Base-by-base conservation (phyloP, 345 rosid species). In the Brassica cretica region DNA sequence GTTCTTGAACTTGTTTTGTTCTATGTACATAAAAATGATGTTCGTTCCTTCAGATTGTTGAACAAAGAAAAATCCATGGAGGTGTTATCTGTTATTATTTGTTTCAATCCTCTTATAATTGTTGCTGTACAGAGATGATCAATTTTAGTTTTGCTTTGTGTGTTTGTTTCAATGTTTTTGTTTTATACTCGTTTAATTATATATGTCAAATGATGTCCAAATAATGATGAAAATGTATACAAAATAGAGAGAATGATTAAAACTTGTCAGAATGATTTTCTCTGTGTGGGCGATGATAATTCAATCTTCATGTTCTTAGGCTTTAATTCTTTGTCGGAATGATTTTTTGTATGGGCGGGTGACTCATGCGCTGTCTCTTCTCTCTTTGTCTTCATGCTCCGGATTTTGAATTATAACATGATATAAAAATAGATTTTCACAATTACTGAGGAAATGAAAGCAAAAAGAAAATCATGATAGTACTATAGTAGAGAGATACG, bases 1-100 rank as follows among this genome's bases (percentile, higher is more conserved):
- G 33, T 9, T 51, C 41, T 72, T 56, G 24, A 71, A 30, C 58
- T 66, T 62, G 68, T 74, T 25, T 18, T 60, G 5, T 37, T 49
- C 33, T 46, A 66, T 75, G 83, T 75, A 80, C 70, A 80, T 71
- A 80, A 32, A 62, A 68, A 79, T 51, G 58, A 53, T 80, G 55
- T 70, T 75, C 63, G 62, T 68, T 68, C 74, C 19, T 33, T 74
- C 75, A 68, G 77, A 66, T 70, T 61, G 69, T 66, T 61, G 2
- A 9, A 9, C 21, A 56, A n/a, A 25, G 25, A 8, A 49, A 30
- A 41, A 18, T 68, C 71, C 66, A 58, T 10, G 78, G 24, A 39
- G 18, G 37, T 49, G 55, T 46, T 49, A 30, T 64, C 25, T 53
- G 37, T 66, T 51, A 35, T 64, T 33, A 10, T 33, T 14, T 76